Evolutionary conservation across 1,284 basidiomycete genomes (phyloP).

Genomic region (Ganoderma lucidum): DNA sequence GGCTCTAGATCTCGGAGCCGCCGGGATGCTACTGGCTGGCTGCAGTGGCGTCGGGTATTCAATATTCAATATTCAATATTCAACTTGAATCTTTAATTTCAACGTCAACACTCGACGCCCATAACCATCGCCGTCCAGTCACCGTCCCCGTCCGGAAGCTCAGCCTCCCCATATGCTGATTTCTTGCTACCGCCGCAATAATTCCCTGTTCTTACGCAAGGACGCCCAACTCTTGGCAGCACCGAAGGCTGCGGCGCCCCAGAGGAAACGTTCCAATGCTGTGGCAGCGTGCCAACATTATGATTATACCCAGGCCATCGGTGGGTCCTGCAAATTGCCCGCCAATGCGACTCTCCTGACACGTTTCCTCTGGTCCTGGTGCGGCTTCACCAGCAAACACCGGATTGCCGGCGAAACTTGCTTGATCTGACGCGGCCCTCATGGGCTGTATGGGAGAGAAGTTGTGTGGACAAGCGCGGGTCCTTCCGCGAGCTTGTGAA

Average conservation of each 20-base stretch:
- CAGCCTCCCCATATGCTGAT: too few species aligned
- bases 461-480: constrained; percentile 4
- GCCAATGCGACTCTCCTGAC: not conserved
- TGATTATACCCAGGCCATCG: not conserved
- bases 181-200: not conserved
- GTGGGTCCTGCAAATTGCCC: not conserved
- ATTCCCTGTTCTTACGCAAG: not conserved
- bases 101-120: not conserved
- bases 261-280: not conserved
- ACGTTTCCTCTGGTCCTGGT: constrained; percentile 17
- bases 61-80: not conserved
- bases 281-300: not conserved
- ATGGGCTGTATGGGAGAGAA: constrained; percentile 30
- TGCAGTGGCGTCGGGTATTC: not conserved
- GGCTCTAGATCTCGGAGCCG: not conserved
- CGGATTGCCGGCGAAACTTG: constrained; percentile 29
- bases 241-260: not conserved
- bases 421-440: constrained; percentile 21
- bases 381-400: constrained; percentile 20
- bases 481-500: not conserved
- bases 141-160: not conserved
- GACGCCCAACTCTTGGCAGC: not conserved
- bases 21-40: too few species aligned
- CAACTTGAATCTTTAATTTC: not conserved
- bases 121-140: constrained; percentile 8